A percentile compares a stretch with the other conserved stretches of the same genome.
Evolutionary conservation across 495 filamentous ascomycete genomes (phyloP).

Genomic region (Penicillium macrosclerotiorum): DNA sequence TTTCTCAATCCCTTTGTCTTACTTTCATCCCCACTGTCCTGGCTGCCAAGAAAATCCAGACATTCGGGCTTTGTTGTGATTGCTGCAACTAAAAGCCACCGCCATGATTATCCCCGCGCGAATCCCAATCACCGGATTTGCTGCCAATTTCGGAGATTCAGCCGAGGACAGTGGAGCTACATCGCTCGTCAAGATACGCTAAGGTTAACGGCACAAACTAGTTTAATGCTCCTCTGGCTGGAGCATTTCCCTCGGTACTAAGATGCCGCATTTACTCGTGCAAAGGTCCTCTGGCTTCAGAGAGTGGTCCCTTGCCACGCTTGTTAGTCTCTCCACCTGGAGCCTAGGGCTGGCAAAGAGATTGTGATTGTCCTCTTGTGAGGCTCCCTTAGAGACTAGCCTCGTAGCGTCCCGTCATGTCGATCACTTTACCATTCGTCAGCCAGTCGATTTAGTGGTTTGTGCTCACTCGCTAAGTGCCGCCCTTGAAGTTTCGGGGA

Average conservation of each 20-base stretch:
- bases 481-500: constrained; percentile 11
- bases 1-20: neutral
- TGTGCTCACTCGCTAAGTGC: constrained; percentile 4
- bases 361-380: neutral
- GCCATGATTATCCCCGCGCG: neutral
- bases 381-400: neutral
- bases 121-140: neutral
- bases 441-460: neutral
- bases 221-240: constrained; percentile 1
- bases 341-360: neutral
- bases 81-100: too few species aligned
- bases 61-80: neutral
- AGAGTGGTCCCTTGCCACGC: too few species aligned
- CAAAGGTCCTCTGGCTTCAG: neutral
- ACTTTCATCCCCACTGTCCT: neutral
- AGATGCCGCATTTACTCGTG: neutral
- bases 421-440: constrained; percentile 7
- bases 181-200: neutral
- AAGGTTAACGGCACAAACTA: neutral
- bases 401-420: neutral
- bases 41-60: neutral
- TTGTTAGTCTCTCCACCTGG: neutral
- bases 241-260: neutral
- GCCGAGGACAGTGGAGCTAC: constrained; percentile 8
- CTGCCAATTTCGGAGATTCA: constrained; percentile 4